Conservation (phyloP, 1,284 basidiomycete species). For the Malassezia arunalokei region DNA sequence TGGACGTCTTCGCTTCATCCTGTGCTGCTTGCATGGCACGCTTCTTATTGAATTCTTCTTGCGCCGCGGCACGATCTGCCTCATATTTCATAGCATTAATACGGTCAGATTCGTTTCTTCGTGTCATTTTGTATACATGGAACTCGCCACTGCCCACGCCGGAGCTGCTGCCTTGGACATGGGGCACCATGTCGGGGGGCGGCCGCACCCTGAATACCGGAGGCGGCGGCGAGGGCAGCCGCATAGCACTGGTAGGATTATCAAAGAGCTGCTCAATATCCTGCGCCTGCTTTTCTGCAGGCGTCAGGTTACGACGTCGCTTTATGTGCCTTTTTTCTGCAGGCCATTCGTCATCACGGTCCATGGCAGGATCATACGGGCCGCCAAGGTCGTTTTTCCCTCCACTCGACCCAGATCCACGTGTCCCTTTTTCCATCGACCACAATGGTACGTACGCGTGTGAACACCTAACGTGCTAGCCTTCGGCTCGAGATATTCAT, state of each 20-base stretch:
- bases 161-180: conserved; percentile 41
- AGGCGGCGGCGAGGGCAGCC: conserved; percentile 22
- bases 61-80: conserved; percentile 53
- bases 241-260: conserved; percentile 29
- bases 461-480: background rate
- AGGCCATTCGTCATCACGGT: background rate
- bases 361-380: background rate
- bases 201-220: conserved; percentile 24
- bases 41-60: conserved; percentile 24
- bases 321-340: background rate
- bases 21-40: conserved; percentile 15
- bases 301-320: conserved; percentile 17
- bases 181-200: conserved; percentile 65
- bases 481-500: conserved; percentile 13
- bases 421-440: background rate
- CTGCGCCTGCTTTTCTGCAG: conserved; percentile 33
- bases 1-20: conserved; percentile 46
- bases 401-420: background rate
- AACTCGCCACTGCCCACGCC: conserved; percentile 46
- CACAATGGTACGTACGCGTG: background rate
- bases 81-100: conserved; percentile 79
- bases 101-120: conserved; percentile 87
- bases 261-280: conserved; percentile 31
- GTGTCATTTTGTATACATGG: conserved; percentile 92
- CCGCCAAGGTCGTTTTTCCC: background rate